phyloP scores from a whole-genome alignment of 192 early-diverging fungal species.

The Dissophora globulifera region DNA sequence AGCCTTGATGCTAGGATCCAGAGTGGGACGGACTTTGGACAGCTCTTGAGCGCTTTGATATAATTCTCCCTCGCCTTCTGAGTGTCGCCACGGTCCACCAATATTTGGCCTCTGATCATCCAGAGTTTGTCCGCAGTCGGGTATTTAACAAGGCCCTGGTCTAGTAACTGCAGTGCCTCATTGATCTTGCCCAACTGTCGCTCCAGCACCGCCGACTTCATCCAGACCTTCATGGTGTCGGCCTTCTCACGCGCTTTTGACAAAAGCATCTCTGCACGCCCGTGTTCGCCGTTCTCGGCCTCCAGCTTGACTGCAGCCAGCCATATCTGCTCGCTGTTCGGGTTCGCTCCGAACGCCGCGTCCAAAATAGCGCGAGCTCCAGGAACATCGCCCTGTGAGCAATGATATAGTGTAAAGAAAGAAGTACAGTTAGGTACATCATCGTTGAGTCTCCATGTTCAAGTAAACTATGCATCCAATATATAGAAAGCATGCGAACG shows the following conservation, averaged over 20 bases:
- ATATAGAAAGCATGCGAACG: background rate
- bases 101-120: conserved; percentile 92
- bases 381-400: conserved; percentile 71
- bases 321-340: conserved; percentile 92
- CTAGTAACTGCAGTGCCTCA: conserved; percentile 74
- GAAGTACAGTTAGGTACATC: background rate
- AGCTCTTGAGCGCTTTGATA: conserved; percentile 76
- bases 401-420: too few relatives aligned
- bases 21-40: conserved; percentile 78
- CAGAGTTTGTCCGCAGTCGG: conserved; percentile 89
- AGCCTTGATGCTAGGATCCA: conserved; percentile 86
- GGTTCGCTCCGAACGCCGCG: conserved; percentile 90
- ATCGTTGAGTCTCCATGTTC: too few relatives aligned
- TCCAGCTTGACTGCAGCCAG: conserved; percentile 97
- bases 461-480: too few relatives aligned
- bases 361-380: conserved; percentile 87
- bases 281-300: conserved; percentile 84
- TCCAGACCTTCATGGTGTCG: conserved; percentile 90
- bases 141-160: conserved; percentile 74
- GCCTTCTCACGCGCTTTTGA: conserved; percentile 78
- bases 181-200: conserved; percentile 74
- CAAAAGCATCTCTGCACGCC: conserved; percentile 80
- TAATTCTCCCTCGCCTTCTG: conserved; percentile 77
- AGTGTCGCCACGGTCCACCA: conserved; percentile 68
- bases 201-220: conserved; percentile 92